These are phyloP conservation scores for Phytopythium oedochilum DNA, from an alignment of 352 stramenopile genomes.

Conservation along the genomic window DNA sequence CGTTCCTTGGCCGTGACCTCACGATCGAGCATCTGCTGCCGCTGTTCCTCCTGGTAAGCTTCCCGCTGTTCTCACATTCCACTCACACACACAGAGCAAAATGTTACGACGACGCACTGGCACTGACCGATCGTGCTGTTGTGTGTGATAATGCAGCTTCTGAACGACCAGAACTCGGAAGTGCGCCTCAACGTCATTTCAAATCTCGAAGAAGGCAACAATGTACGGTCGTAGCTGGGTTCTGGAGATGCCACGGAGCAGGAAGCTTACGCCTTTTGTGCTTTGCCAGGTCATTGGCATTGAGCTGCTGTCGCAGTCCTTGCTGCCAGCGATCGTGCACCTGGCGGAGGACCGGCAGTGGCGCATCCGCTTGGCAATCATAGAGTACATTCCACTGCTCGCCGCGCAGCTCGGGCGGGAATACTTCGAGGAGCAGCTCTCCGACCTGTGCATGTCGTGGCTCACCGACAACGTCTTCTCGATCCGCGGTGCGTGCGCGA, in stretches of 20 bases:
- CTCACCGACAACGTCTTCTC: conserved; percentile 96
- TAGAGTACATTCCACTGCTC: conserved; percentile 97
- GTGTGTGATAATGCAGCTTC: conserved; percentile 37
- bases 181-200: conserved; percentile 99
- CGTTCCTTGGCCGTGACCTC: conserved; percentile 91
- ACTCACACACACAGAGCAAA: no score
- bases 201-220: conserved; percentile 95
- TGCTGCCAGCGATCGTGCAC: conserved; percentile 97
- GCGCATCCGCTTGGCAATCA: conserved; percentile 97
- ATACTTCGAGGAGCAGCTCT: conserved; percentile 96
- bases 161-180: conserved; percentile 97
- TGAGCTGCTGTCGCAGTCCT: conserved; percentile 94
- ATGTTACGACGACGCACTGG: no score
- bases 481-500: conserved; percentile 77
- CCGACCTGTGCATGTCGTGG: conserved; percentile 95
- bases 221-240: no score
- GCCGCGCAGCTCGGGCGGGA: conserved; percentile 93
- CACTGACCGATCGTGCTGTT: not conserved
- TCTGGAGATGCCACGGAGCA: no score
- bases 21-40: conserved; percentile 94
- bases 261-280: no score
- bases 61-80: not conserved
- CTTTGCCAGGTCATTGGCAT: conserved; percentile 92
- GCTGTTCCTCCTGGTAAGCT: conserved; percentile 88
- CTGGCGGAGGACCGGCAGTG: conserved; percentile 98